Percentiles rank a stretch among this genome's conserved stretches.
Evolutionary conservation across 2,329 filamentous ascomycete genomes (phyloP).

Genomic region (Fusarium sp.): DNA sequence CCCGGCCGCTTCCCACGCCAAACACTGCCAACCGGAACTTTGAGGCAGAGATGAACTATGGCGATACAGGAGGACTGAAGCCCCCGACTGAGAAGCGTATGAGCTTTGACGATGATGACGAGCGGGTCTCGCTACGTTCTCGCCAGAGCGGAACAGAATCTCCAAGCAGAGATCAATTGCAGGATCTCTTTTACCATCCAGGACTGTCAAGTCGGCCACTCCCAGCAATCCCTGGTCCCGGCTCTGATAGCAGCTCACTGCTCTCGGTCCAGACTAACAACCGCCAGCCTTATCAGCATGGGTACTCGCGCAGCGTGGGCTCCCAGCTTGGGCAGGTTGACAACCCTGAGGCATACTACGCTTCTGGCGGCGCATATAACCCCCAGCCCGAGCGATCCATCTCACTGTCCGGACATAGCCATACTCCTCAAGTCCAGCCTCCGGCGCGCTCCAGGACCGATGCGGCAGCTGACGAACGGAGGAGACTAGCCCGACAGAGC

Average conservation of each 20-base stretch:
- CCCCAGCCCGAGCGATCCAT: slow-evolving; percentile 72
- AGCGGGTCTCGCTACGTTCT: slow-evolving; percentile 67
- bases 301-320: slow-evolving; percentile 59
- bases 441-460: slow-evolving; percentile 95
- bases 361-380: slow-evolving; percentile 48
- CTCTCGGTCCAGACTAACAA: slow-evolving; percentile 54
- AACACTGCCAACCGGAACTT: slow-evolving; percentile 45
- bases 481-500: slow-evolving; percentile 61
- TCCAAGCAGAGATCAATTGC: slow-evolving; percentile 74
- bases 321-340: slow-evolving; percentile 52
- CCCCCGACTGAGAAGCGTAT: slow-evolving; percentile 75
- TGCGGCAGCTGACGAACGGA: slow-evolving; percentile 78
- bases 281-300: slow-evolving; percentile 58
- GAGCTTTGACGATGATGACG: slow-evolving; percentile 94
- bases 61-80: slow-evolving; percentile 86
- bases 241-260: slow-evolving; percentile 66
- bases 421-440: slow-evolving; percentile 77
- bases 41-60: slow-evolving; percentile 79
- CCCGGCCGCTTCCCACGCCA: slow-evolving; percentile 59
- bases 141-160: slow-evolving; percentile 69
- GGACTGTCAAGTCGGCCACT: slow-evolving; percentile 72
- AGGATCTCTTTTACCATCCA: slow-evolving; percentile 93
- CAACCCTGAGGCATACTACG: slow-evolving; percentile 61
- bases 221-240: slow-evolving; percentile 67
- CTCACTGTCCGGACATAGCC: slow-evolving; percentile 82